Base-by-base conservation (phyloP, 1,139 yeast species). In the Sugiyamaella xylanicola region DNA sequence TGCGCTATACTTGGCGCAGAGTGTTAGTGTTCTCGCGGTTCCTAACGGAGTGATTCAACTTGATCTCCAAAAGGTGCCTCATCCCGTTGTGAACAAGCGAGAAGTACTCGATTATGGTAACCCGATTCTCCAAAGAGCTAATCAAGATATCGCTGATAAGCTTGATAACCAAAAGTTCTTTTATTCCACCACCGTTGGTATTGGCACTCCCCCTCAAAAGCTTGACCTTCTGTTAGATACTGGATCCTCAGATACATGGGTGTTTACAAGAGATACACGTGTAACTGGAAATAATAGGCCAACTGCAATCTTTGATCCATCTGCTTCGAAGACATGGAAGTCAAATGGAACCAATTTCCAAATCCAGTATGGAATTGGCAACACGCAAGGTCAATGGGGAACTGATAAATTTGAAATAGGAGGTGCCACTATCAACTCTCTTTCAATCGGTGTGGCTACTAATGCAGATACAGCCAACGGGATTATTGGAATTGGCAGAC, bases 161-260 rank as follows among this genome's bases (percentile, higher is more conserved):
- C 58, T 71, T 17, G 64, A 66, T 39, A 72, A 72, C 60, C 66
- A 71, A 58, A 69, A 71, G 57, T 72, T 61, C 60, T 72, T 59
- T 60, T 65, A 65, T 71, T 83, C 57, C 3, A 59, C 66, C 15
- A 61, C 62, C 4, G 67, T 66, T 1, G 56, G 56, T 15, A 61
- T 67, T 37, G 71, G 71, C 4, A 66, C 68, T n/a, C 71, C 71
- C 32, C 59, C 64, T 16, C 71, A 67, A 58, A 55, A 53, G 20
- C 58, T 66, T 37, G 59, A 57, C 37, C 62, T 67, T 20, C 53
- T 67, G 17, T 69, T 86, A 42, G 92, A 86, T 65, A 84, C 91
- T 4, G 91, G 91, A 0, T 84, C 89, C 1, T 77, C 88, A 1
- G 91, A 86, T 68, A 74, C 85, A 57, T 85, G 90, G 90, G 79